Evolutionary conservation across 1,284 basidiomycete genomes (phyloP).

Genomic region (Irpex sp.): DNA sequence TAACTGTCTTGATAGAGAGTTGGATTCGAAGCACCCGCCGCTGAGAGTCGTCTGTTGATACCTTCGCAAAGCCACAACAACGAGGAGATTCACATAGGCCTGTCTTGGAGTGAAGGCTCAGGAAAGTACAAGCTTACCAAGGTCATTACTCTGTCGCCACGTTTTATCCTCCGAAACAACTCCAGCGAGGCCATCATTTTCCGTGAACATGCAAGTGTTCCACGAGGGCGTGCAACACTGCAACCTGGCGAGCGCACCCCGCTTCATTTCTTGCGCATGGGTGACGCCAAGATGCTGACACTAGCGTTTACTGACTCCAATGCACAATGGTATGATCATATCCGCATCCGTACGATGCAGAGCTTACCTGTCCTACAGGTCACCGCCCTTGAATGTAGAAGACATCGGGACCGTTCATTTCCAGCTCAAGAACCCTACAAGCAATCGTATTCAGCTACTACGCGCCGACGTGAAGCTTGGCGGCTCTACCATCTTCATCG

Average conservation of each 20-base stretch:
- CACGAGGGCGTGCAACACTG: constrained; percentile 66
- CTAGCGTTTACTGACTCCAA: constrained; percentile 85
- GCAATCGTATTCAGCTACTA: constrained; percentile 56
- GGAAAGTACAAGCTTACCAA: constrained; percentile 98
- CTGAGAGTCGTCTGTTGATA: constrained; percentile 84
- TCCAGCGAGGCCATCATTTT: constrained; percentile 71
- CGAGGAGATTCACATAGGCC: constrained; percentile 84
- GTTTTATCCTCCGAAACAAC: constrained; percentile 90
- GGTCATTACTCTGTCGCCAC: constrained; percentile 88
- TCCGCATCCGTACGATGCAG: no score
- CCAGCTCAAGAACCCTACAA: constrained; percentile 50
- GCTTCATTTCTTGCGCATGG: constrained; percentile 67
- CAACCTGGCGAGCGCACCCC: constrained; percentile 69
- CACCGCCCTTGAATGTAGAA: constrained; percentile 88
- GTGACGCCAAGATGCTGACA: constrained; percentile 72
- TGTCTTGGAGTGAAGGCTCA: constrained; percentile 91
- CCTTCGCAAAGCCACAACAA: constrained; percentile 63
- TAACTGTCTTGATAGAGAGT: constrained; percentile 48
- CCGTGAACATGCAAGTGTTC: constrained; percentile 80
- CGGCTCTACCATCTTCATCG: constrained; percentile 88
- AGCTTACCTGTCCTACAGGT: constrained; percentile 48
- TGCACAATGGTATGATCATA: constrained; percentile 68
- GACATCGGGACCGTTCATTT: constrained; percentile 88
- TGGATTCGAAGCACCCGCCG: constrained; percentile 88
- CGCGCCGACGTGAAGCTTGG: constrained; percentile 84